Base-by-base conservation (phyloP, 2,329 filamentous ascomycete genomes). In the Alternaria sp. region DNA sequence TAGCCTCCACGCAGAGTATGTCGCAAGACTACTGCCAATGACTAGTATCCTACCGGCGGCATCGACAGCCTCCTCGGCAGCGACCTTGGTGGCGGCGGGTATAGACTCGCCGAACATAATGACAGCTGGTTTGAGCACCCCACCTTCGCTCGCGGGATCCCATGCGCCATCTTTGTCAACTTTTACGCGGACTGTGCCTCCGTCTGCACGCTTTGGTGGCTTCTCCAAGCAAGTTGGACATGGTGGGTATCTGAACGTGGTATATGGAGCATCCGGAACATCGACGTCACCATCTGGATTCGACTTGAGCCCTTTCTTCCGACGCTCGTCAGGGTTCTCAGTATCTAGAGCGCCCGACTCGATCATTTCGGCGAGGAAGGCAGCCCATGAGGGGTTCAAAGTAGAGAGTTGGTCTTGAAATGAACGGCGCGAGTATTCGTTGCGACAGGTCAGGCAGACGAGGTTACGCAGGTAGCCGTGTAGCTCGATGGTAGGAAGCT, bases 21-120 rank as follows among this genome's bases (percentile, higher is more conserved):
- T 98, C 6, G 95, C 95, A 48, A 98, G 84, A 62, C 92, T 97
- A 36, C 92, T 97, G 4, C 94, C 95, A 16, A 98, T 78, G 8
- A 98, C 86, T 22, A 98, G 82, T 36, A 98, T 79, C 60, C 88
- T 87, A 6, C 88, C 88, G 18, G 76, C 91, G 28, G 85, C 85
- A 71, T 97, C 92, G 51, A 98, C 88, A 12, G 91, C 91, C 28
- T 87, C 81, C 74, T 98, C 94, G 1, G 94, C 94, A 0, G 88
- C 88, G 1, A 81, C 78, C 77, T 96, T 97, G 36, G 94, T 89
- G 1, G 80, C 72, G 1, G 80, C 78, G 0, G 87, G 83, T 51
- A 98, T 96, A 61, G 88, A 94, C 79, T 98, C 95, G 16, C 95
- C 95, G 76, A 98, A 98, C 93, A 98, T 97, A 70, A 94, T 89